These are phyloP conservation scores for Lipomyces yamadae DNA, from an alignment of 805 yeast genomes.

Conservation along the genomic window DNA sequence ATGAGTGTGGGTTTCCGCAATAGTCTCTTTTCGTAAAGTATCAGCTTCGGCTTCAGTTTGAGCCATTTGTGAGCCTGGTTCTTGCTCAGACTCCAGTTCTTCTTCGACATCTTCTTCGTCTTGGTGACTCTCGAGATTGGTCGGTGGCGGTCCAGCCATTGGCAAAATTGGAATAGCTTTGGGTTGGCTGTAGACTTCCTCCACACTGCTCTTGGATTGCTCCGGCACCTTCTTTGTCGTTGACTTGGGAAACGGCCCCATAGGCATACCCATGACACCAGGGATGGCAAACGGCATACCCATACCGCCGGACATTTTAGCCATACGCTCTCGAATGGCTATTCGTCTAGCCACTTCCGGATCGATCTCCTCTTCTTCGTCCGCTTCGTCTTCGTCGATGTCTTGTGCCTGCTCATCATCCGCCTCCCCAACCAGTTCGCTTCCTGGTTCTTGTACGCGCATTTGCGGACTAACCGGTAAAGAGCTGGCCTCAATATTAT, in stretches of 20 bases:
- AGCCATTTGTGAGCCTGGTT: background rate
- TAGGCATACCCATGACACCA: conserved; percentile 41
- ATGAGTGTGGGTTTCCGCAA: conserved; percentile 17
- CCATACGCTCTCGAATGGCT: conserved; percentile 89
- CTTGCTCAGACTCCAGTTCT: background rate
- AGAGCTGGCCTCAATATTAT: conserved; percentile 10
- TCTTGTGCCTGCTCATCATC: conserved; percentile 46
- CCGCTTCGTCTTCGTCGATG: conserved; percentile 56
- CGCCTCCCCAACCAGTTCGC: conserved; percentile 43
- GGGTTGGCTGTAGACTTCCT: conserved; percentile 41
- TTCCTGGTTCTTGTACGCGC: conserved; percentile 23
- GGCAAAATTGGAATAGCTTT: conserved; percentile 61
- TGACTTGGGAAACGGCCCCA: conserved; percentile 28
- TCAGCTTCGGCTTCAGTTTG: conserved; percentile 17
- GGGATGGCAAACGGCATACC: conserved; percentile 56
- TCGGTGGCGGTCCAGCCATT: conserved; percentile 50
- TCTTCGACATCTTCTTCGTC: conserved; percentile 42
- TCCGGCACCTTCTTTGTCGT: conserved; percentile 31
- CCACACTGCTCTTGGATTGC: conserved; percentile 35
- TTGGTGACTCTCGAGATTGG: conserved; percentile 31
- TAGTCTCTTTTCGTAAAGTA: conserved; percentile 23
- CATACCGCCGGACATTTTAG: conserved; percentile 87
- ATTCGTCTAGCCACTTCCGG: conserved; percentile 77
- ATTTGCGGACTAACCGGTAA: conserved; percentile 11
- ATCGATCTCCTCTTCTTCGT: conserved; percentile 65